Evolutionary conservation across 495 filamentous ascomycete genomes (phyloP).

Genomic region (Neurospora cerealis): DNA sequence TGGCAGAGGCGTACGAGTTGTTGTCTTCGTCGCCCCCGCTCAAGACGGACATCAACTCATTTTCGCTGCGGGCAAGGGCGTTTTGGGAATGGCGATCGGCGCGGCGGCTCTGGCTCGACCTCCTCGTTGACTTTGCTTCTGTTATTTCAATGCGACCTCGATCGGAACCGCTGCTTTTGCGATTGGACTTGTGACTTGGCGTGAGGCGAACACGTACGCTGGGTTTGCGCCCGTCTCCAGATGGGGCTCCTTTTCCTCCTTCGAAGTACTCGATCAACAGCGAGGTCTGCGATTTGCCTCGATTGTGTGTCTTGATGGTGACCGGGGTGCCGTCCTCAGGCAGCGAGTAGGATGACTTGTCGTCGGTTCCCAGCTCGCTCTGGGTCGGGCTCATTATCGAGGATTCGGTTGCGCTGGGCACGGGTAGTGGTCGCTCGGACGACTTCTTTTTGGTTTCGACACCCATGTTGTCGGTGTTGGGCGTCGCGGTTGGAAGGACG

Average conservation of each 20-base stretch:
- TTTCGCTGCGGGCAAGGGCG: slow-evolving; percentile 35
- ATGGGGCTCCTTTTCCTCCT: slow-evolving; percentile 53
- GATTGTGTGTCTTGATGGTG: slow-evolving; percentile 71
- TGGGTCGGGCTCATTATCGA: slow-evolving; percentile 39
- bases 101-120: slow-evolving; percentile 47
- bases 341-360: slow-evolving; percentile 65
- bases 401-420: slow-evolving; percentile 70
- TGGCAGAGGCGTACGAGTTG: slow-evolving; percentile 60
- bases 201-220: slow-evolving; percentile 94
- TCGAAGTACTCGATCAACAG: slow-evolving; percentile 98
- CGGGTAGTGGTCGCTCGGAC: slow-evolving; percentile 51
- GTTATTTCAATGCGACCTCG: slow-evolving; percentile 65
- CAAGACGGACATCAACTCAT: slow-evolving; percentile 24
- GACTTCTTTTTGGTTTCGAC: slow-evolving; percentile 49
- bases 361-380: slow-evolving; percentile 58
- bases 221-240: slow-evolving; percentile 53
- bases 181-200: slow-evolving; percentile 45
- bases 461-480: slow-evolving; percentile 49
- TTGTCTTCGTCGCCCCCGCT: slow-evolving; percentile 43
- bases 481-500: background rate
- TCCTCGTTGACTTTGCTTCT: slow-evolving; percentile 49
- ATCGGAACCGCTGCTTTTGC: slow-evolving; percentile 40
- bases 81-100: slow-evolving; percentile 42
- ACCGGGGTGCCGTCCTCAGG: slow-evolving; percentile 93
- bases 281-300: slow-evolving; percentile 72